These are phyloP conservation scores for Daldinia sp. DNA, from an alignment of 2,329 filamentous ascomycete genomes.

Conservation along the genomic window DNA sequence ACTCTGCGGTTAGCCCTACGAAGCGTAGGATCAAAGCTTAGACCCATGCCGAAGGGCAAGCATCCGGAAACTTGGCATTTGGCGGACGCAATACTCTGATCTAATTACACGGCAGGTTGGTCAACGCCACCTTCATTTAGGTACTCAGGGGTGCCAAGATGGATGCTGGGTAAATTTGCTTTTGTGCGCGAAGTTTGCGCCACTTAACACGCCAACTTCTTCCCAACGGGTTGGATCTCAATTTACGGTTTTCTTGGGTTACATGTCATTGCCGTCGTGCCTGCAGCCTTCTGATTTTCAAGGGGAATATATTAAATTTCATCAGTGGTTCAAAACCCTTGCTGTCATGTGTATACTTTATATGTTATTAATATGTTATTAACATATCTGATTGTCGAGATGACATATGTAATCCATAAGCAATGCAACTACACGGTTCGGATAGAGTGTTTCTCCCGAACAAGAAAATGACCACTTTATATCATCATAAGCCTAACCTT, in stretches of 20 bases:
- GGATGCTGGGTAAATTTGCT: not conserved
- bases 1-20: not conserved
- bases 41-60: not conserved
- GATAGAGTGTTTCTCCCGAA: not conserved
- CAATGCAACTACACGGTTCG: not conserved
- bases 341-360: not conserved
- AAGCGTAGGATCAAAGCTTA: constrained; percentile 8
- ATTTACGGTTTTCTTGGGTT: not conserved
- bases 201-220: not conserved
- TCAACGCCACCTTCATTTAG: not conserved
- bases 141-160: not conserved
- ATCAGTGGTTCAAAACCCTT: not conserved
- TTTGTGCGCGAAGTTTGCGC: not conserved
- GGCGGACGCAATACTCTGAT: not conserved
- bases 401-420: not conserved
- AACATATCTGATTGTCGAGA: not conserved
- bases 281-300: not conserved
- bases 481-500: not conserved
- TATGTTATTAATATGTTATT: not conserved
- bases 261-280: not conserved
- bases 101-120: not conserved
- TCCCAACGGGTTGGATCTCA: not conserved
- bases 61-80: not conserved
- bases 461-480: not conserved
- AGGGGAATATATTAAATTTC: not conserved